Evolutionary conservation across 2,329 filamentous ascomycete species (phyloP).

Genomic region (Mollisiaceae sp.): DNA sequence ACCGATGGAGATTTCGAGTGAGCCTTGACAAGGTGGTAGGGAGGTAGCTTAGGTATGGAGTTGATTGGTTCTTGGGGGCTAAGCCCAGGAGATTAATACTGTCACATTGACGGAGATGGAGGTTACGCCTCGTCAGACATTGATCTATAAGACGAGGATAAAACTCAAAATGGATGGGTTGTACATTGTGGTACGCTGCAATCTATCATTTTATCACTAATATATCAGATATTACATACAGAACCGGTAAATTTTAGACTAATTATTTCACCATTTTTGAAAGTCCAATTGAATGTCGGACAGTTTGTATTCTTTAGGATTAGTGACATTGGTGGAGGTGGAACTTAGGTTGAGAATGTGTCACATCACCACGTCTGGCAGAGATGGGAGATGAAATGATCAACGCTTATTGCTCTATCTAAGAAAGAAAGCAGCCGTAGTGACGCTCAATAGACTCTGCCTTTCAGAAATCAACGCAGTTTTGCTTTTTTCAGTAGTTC

Average conservation of each 20-base stretch:
- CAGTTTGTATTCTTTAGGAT: no score
- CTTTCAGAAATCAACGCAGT: neutral
- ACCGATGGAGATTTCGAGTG: neutral
- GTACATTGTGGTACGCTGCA: neutral
- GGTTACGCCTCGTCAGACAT: neutral
- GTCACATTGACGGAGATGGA: neutral
- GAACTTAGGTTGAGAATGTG: no score
- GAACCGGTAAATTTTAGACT: neutral
- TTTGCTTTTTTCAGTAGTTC: neutral
- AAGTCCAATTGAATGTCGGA: no score
- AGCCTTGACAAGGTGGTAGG: neutral
- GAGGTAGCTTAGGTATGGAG: neutral
- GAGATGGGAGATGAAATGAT: neutral
- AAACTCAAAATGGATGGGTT: neutral
- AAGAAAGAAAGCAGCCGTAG: neutral
- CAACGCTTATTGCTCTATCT: slow-evolving; percentile 1
- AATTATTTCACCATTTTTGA: no score
- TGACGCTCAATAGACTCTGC: neutral
- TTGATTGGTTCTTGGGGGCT: neutral
- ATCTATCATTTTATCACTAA: neutral
- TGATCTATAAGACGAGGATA: neutral
- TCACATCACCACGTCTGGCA: neutral
- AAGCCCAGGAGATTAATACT: neutral
- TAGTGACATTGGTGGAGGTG: no score
- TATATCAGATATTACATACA: neutral